These are phyloP conservation scores for Solanum infundibuliforme DNA, from an alignment of 257 asterid genomes.

Conservation along the genomic window DNA sequence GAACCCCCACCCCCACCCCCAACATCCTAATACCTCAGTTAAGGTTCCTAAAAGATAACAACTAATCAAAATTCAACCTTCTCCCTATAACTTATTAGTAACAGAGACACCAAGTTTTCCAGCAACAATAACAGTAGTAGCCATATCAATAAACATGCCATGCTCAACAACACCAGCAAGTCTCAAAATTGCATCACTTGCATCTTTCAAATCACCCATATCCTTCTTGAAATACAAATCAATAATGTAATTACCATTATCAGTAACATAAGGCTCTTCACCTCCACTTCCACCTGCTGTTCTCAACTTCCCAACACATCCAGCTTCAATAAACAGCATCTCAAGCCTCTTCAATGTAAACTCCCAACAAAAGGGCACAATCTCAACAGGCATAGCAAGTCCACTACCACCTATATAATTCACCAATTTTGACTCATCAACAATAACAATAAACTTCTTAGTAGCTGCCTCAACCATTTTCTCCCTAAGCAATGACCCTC, in stretches of 20 bases:
- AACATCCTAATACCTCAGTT: neutral
- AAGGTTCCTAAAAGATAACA: neutral
- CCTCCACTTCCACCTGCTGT: neutral
- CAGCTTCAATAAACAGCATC: conserved; percentile 30
- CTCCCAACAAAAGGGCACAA: conserved; percentile 56
- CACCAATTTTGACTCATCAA: conserved; percentile 52
- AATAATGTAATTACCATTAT: conserved; percentile 46
- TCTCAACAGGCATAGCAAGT: conserved; percentile 66
- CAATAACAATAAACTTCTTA: conserved; percentile 28
- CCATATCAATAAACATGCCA: conserved; percentile 55
- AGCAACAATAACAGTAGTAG: conserved; percentile 47
- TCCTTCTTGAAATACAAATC: conserved; percentile 58
- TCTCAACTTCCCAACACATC: conserved; percentile 48
- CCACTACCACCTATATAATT: conserved; percentile 45
- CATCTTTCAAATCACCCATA: conserved; percentile 44
- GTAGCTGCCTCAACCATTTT: conserved; percentile 33
- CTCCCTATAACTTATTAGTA: conserved; percentile 23
- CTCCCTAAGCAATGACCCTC: conserved; percentile 37
- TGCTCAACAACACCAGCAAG: conserved; percentile 61
- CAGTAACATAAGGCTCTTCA: conserved; percentile 37
- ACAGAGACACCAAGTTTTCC: conserved; percentile 41
- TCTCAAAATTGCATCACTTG: conserved; percentile 57
- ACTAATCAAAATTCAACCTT: neutral
- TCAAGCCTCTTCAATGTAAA: conserved; percentile 40
- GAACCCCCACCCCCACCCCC: neutral